Base-by-base conservation (phyloP, 768 basidiomycete genomes). In the Hypsizygus marmoreus region DNA sequence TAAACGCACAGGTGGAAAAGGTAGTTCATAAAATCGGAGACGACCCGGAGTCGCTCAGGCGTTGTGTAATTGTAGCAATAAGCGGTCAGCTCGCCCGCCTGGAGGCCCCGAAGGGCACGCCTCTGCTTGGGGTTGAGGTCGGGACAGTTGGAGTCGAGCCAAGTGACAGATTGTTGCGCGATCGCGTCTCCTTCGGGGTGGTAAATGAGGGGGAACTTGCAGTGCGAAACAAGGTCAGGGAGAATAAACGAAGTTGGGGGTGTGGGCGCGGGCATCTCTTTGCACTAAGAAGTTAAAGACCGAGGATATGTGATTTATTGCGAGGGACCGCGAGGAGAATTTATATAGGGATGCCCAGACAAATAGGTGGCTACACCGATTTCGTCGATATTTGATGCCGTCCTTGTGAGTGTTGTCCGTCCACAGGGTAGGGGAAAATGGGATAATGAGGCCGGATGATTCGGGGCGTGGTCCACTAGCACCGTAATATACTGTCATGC, bases 11-110 rank as follows among this genome's bases (percentile, higher is more conserved):
- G 54, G 57, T 78, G 76, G 60, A 80, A 80, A 4, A 80, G 66
- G 46, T 78, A 80, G 50, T 73, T 77, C 80, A 88, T 77, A 55
- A 84, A 87, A 63, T 88, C 86, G 3, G 79, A 77, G 50, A 82
- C 75, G 49, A 84, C 76, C 23, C 81, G 79, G 28, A 88, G 75
- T 38, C 80, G 77, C 50, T 79, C 75, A 32, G 70, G 60, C n/a
- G 77, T 66, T 16, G 77, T 68, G 19, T 74, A 74, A 45, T 79
- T 74, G 60, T 86, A 88, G 61, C 81, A 84, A 57, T 70, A 76
- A 2, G 82, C 82, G 25, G 82, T 79, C 51, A 88, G 77, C 51
- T 83, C 80, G 33, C 84, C 82, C 10, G 81, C 81, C 50, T 84
- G 79, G 43, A 86, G 71, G 22, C 79, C 81, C 54, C 73, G 71